phyloP scores from a whole-genome alignment of 805 yeast genomes.

The Saccharomyces eubayanus region DNA sequence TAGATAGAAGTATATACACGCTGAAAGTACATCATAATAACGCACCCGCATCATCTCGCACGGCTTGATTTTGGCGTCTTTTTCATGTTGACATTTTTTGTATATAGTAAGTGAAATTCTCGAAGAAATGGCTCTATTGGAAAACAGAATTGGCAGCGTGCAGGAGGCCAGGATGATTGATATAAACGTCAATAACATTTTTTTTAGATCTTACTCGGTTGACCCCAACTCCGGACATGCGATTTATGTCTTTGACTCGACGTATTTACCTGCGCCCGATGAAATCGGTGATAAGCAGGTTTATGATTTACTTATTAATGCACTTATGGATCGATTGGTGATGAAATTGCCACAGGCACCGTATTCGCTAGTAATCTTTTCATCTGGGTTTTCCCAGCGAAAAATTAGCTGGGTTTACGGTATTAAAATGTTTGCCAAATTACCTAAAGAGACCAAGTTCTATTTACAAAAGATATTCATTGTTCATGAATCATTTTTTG shows the following conservation, averaged over 20 bases:
- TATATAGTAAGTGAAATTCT: background rate
- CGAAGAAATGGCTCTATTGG: background rate
- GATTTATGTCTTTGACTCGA: slow-evolving; percentile 73
- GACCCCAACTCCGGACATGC: slow-evolving; percentile 69
- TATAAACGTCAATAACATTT: slow-evolving; percentile 35
- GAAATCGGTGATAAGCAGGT: slow-evolving; percentile 32
- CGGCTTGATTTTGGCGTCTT: background rate
- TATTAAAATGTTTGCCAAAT: slow-evolving; percentile 44
- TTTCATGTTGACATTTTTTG: background rate
- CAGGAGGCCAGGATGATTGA: slow-evolving; percentile 16
- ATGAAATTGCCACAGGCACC: slow-evolving; percentile 49
- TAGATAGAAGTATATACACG: background rate
- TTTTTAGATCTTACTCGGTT: slow-evolving; percentile 49
- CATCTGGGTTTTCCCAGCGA: slow-evolving; percentile 63
- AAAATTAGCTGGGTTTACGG: slow-evolving; percentile 62
- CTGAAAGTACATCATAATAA: background rate
- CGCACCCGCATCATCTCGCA: background rate
- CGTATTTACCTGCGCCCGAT: slow-evolving; percentile 61
- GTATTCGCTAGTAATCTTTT: slow-evolving; percentile 65
- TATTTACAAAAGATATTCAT: slow-evolving; percentile 57
- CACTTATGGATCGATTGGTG: slow-evolving; percentile 50
- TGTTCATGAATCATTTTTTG: slow-evolving; percentile 88
- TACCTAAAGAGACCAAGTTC: slow-evolving; percentile 49
- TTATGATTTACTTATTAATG: slow-evolving; percentile 36
- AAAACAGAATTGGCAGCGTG: background rate